Evolutionary conservation across 768 basidiomycete genomes (phyloP).

Genomic region (Saitozyma sp.): DNA sequence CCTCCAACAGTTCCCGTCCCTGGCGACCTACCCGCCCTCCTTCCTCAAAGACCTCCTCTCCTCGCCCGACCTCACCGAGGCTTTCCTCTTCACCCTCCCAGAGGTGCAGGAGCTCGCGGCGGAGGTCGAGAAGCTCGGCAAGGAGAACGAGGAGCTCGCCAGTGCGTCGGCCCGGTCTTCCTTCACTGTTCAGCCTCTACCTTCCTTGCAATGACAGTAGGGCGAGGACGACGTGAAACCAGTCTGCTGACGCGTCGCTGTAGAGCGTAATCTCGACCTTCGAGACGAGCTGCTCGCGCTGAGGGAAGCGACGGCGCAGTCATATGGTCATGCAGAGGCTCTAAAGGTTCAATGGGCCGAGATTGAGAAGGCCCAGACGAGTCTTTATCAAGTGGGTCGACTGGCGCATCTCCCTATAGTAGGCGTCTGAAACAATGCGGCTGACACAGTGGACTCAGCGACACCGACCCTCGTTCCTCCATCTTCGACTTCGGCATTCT

Average conservation of each 20-base stretch:
- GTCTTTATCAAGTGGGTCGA: constrained; percentile 73
- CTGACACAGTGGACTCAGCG: constrained; percentile 59
- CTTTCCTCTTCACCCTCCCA: constrained; percentile 75
- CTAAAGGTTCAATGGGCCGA: constrained; percentile 82
- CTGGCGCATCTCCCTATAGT: background rate
- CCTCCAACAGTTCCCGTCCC: constrained; percentile 46
- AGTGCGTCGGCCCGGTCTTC: constrained; percentile 58
- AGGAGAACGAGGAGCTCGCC: constrained; percentile 83
- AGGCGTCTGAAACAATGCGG: background rate
- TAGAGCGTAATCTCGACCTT: constrained; percentile 73
- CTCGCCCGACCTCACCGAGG: constrained; percentile 82
- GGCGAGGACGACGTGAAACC: too few relatives aligned
- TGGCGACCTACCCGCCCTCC: constrained; percentile 36
- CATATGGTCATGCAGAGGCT: constrained; percentile 80
- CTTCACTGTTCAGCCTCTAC: background rate
- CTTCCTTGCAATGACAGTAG: background rate
- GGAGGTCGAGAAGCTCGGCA: constrained; percentile 72
- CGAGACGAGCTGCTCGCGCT: constrained; percentile 75
- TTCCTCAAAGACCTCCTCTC: constrained; percentile 78
- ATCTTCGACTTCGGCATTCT: constrained; percentile 82
- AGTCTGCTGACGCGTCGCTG: background rate
- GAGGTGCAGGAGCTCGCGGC: constrained; percentile 73
- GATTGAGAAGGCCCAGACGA: constrained; percentile 81
- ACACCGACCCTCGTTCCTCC: constrained; percentile 80
- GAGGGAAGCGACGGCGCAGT: constrained; percentile 76